Evolutionary conservation across 805 yeast genomes (phyloP), one percentile per base, ranked within the genome.

Genomic region (Sugiyamaella floridensis): DNA sequence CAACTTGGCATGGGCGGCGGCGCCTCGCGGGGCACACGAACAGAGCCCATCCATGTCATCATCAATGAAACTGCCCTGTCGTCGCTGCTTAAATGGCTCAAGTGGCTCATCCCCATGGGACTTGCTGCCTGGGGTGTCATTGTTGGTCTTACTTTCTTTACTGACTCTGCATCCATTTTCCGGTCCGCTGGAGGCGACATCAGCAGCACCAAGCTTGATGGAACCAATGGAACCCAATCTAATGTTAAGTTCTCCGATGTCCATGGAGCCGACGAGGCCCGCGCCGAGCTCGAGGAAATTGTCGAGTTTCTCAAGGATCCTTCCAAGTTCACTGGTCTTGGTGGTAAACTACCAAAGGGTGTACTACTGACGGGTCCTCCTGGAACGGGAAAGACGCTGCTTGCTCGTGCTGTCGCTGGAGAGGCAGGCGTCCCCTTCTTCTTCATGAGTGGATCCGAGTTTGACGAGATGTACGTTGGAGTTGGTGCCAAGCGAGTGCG

Each of bases 341-440:
- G 99, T 60, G 99, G 99, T 49, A 90, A 90, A 69, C 76, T 93
- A 63, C 98, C 99, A 54, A 93, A 92, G 68, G 99, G 99, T 76
- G 96, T 93, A 6, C 74, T 93, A 54, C 76, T 92, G 58, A 93
- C 98, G 11, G 99, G 99, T 45, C 99, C 99, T 40, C 99, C 99
- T 43, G 99, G 99, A 71, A 92, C 99, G 5, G 99, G 99, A 80
- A 92, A 93, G 69, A 93, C 99, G 1, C 75, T 92, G 60, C 78
- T 93, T 58, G 98, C 98, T 0, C 82, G 98, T 63, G 98, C 99
- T 28, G 95, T 97, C 29, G 99, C 99, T 7, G 98, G 98, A 58
- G 98, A 92, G 71, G 98, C 99, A 6, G 98, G 96, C 52, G 98
- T 93, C 20, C 99, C 98, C 43, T 93, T 93, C 67, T 92, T 90